phyloP scores from a whole-genome alignment of 352 stramenopile genomes.

The Elongisporangium prolatum region DNA sequence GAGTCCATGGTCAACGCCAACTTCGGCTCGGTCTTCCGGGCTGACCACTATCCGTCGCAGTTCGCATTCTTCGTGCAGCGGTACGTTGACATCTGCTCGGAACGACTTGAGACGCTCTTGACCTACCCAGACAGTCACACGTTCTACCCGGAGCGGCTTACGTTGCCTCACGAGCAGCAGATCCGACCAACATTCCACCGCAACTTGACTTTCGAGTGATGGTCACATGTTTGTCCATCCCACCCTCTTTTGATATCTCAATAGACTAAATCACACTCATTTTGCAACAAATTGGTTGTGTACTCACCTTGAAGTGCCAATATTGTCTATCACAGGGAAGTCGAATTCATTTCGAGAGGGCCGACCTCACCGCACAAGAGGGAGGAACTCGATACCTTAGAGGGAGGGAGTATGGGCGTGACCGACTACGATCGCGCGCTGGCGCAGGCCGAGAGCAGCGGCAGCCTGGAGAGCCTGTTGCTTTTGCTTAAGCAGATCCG shows the following conservation, averaged over 20 bases:
- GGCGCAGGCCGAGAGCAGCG: slow-evolving; percentile 26
- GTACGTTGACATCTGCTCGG: slow-evolving; percentile 88
- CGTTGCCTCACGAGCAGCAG: slow-evolving; percentile 48
- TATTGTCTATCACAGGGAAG: not conserved
- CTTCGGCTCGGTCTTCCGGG: slow-evolving; percentile 87
- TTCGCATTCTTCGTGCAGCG: slow-evolving; percentile 85
- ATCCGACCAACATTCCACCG: slow-evolving; percentile 1
- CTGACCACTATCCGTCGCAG: slow-evolving; percentile 76
- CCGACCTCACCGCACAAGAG: not conserved
- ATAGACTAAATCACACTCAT: not conserved
- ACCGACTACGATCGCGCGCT: slow-evolving; percentile 42
- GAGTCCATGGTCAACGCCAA: slow-evolving; percentile 81
- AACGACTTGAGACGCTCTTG: slow-evolving; percentile 76
- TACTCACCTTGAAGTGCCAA: not conserved
- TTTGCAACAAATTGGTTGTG: no score
- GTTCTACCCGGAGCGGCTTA: slow-evolving; percentile 78
- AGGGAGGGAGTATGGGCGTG: slow-evolving; percentile 19
- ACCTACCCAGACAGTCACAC: slow-evolving; percentile 80
- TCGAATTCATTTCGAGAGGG: not conserved
- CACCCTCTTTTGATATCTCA: not conserved
- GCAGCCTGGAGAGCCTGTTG: slow-evolving; percentile 21
- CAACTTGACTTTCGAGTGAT: not conserved
- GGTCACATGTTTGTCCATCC: not conserved
- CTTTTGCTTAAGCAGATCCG: slow-evolving; percentile 51
- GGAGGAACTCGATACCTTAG: not conserved